These are phyloP conservation scores for Elaeis oleifera DNA, from an alignment of 202 grass and related monocot species.

Conservation along the genomic window DNA sequence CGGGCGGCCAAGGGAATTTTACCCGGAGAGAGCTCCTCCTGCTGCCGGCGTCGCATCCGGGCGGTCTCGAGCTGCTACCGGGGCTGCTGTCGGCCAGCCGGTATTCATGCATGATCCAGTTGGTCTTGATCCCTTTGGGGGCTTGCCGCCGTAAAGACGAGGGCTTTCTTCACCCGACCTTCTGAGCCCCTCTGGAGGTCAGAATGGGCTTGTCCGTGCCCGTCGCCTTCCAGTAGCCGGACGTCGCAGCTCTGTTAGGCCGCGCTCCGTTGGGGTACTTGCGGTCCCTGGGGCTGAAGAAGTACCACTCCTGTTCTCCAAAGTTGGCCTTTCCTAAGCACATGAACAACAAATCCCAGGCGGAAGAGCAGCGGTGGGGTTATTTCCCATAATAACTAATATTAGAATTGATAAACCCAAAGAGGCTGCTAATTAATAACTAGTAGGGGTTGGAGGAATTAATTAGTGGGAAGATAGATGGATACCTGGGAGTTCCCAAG, in stretches of 20 bases:
- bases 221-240: slow-evolving; percentile 93
- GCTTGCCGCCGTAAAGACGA: slow-evolving; percentile 89
- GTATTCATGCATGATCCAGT: slow-evolving; percentile 61
- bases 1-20: not conserved
- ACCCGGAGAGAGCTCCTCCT: slow-evolving; percentile 70
- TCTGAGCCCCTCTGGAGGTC: slow-evolving; percentile 31
- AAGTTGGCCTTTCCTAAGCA: slow-evolving; percentile 64
- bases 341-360: too few relatives aligned
- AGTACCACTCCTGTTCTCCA: slow-evolving; percentile 93
- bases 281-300: slow-evolving; percentile 86
- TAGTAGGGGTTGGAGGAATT: too few relatives aligned
- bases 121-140: slow-evolving; percentile 47
- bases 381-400: too few relatives aligned
- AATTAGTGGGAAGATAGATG: not conserved
- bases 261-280: slow-evolving; percentile 91
- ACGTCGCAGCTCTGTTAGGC: slow-evolving; percentile 76
- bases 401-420: too few relatives aligned
- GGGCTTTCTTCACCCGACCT: slow-evolving; percentile 91
- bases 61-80: too few relatives aligned
- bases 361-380: too few relatives aligned
- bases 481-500: slow-evolving; percentile 90
- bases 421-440: too few relatives aligned
- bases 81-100: slow-evolving; percentile 14
- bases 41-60: not conserved
- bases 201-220: slow-evolving; percentile 83